These are phyloP conservation scores for Neurospora sp. DNA, from an alignment of 495 filamentous ascomycete species.

Conservation along the genomic window DNA sequence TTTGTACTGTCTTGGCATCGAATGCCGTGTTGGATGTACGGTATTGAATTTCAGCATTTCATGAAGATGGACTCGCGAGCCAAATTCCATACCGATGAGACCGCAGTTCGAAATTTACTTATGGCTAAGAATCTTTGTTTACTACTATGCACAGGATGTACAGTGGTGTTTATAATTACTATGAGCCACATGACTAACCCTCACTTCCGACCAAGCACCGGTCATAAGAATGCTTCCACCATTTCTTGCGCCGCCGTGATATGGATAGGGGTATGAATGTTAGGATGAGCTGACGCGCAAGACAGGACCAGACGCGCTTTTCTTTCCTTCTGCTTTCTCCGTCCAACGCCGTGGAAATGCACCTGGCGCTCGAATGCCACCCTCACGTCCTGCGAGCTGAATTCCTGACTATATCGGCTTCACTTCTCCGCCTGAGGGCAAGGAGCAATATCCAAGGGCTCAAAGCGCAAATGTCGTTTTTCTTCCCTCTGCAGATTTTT, in stretches of 20 bases:
- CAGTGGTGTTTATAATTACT: not conserved
- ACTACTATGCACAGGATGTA: not conserved
- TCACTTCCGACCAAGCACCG: not conserved
- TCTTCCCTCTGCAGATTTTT: not conserved
- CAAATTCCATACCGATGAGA: not conserved
- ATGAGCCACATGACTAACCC: not conserved
- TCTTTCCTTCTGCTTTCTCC: constrained; percentile 1
- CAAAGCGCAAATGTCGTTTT: constrained; percentile 4
- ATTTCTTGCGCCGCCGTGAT: not conserved
- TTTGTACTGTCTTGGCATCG: not conserved
- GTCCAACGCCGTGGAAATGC: not conserved
- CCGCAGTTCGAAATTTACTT: not conserved
- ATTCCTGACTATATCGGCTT: not conserved
- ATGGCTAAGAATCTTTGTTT: not conserved
- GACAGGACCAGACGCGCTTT: not conserved
- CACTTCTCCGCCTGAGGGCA: not conserved
- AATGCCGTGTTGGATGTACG: not conserved
- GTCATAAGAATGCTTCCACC: not conserved
- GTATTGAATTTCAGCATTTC: not conserved
- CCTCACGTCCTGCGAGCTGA: not conserved
- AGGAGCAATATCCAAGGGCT: not conserved
- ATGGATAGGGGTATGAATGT: not conserved
- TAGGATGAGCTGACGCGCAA: not conserved
- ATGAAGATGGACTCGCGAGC: not conserved
- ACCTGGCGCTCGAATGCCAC: constrained; percentile 6